Conservation (phyloP, 2,329 filamentous ascomycete genomes). For the Alternaria infectoria region DNA sequence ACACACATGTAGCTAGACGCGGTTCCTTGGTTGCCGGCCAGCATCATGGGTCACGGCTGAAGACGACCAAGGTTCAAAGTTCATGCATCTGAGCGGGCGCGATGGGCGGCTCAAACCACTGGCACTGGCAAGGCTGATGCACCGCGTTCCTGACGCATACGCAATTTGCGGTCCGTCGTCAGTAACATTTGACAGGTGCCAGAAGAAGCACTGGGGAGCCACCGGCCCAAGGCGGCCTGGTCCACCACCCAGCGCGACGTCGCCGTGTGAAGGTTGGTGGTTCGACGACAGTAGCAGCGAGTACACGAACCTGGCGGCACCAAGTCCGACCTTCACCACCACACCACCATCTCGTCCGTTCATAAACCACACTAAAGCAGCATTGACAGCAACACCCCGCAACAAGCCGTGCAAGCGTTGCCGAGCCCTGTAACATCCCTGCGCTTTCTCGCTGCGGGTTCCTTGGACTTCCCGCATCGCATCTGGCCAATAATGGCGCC, state of each 20-base stretch:
- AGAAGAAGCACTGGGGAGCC: slow-evolving; percentile 34
- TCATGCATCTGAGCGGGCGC: slow-evolving; percentile 44
- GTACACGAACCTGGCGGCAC: slow-evolving; percentile 31
- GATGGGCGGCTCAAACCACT: slow-evolving; percentile 44
- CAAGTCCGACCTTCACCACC: slow-evolving; percentile 29
- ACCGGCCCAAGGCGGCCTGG: slow-evolving; percentile 18
- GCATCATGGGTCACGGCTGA: slow-evolving; percentile 24
- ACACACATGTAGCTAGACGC: slow-evolving; percentile 32
- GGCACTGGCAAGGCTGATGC: slow-evolving; percentile 46
- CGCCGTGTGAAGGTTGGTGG: slow-evolving; percentile 19
- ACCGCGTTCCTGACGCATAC: slow-evolving; percentile 52
- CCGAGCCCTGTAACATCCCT: slow-evolving; percentile 48
- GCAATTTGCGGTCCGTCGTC: slow-evolving; percentile 47
- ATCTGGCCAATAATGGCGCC: slow-evolving; percentile 47
- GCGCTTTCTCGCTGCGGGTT: slow-evolving; percentile 38
- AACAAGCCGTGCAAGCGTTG: slow-evolving; percentile 49
- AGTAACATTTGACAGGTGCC: slow-evolving; percentile 42
- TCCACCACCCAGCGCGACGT: not conserved
- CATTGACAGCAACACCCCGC: slow-evolving; percentile 46
- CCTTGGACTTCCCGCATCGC: slow-evolving; percentile 47
- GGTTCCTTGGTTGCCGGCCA: slow-evolving; percentile 27
- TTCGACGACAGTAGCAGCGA: slow-evolving; percentile 40
- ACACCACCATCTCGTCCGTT: slow-evolving; percentile 21
- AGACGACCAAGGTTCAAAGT: slow-evolving; percentile 26
- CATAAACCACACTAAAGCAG: slow-evolving; percentile 34